Evolutionary conservation across 176 grass and related monocot species (phyloP).

Genomic region (Tillandsia leiboldiana): DNA sequence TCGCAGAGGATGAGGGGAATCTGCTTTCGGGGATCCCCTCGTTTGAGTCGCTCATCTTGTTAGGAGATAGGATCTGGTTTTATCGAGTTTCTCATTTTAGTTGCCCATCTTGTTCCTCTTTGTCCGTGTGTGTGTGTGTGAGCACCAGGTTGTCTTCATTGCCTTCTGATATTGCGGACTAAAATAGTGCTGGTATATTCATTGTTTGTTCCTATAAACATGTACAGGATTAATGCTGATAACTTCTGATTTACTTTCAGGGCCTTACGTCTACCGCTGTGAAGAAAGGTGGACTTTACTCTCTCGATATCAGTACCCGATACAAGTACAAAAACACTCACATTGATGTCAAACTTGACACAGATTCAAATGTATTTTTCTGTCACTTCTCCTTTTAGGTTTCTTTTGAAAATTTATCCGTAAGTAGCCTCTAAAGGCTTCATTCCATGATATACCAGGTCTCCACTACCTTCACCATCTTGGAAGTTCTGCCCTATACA

Average conservation of each 20-base stretch:
- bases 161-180: too few species aligned
- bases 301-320: constrained; percentile 64
- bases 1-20: too few species aligned
- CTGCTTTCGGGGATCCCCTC: too few species aligned
- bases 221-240: not conserved
- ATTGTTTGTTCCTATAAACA: not conserved
- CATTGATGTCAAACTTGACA: constrained; percentile 85
- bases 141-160: too few species aligned
- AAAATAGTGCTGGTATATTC: not conserved
- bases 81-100: too few species aligned
- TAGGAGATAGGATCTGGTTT: too few species aligned
- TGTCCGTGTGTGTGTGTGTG: too few species aligned
- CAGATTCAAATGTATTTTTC: constrained; percentile 75
- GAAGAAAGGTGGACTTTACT: constrained; percentile 90
- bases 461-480: constrained; percentile 74
- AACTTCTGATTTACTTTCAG: constrained; percentile 29
- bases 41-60: too few species aligned
- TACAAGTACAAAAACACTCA: constrained; percentile 91
- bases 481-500: constrained; percentile 68
- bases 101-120: too few species aligned
- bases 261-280: constrained; percentile 76
- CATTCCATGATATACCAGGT: constrained; percentile 44
- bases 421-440: constrained; percentile 1
- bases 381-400: not conserved
- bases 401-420: not conserved